Conservation (phyloP, 2,329 filamentous ascomycete genomes). For the Leptosphaerulina australis region DNA sequence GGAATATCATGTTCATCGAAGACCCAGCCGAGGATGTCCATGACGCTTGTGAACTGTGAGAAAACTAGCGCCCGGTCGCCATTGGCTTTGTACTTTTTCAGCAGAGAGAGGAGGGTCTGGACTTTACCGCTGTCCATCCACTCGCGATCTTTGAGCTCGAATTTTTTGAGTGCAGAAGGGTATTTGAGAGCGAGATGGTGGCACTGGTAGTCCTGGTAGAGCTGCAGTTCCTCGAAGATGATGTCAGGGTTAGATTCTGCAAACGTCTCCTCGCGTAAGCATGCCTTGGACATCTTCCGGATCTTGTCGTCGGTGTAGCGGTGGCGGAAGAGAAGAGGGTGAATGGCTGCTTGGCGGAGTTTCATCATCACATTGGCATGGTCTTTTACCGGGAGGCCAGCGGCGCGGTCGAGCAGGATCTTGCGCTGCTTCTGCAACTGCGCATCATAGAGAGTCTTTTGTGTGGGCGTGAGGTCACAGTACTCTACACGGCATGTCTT, state of each 20-base stretch:
- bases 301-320: conserved; percentile 78
- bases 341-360: conserved; percentile 88
- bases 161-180: conserved; percentile 59
- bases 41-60: conserved; percentile 88
- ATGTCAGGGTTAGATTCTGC: conserved; percentile 56
- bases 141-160: conserved; percentile 63
- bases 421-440: conserved; percentile 68
- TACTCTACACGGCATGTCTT: conserved; percentile 80
- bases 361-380: conserved; percentile 74
- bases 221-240: conserved; percentile 60
- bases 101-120: conserved; percentile 75
- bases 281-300: conserved; percentile 75
- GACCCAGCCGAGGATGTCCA: conserved; percentile 87
- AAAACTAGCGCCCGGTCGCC: conserved; percentile 91
- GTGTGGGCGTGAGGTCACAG: conserved; percentile 76
- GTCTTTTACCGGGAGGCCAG: conserved; percentile 60
- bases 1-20: conserved; percentile 73
- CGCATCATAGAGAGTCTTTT: conserved; percentile 74
- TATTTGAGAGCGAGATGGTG: conserved; percentile 63
- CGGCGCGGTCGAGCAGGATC: conserved; percentile 64
- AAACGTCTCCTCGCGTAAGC: conserved; percentile 71
- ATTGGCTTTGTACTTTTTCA: conserved; percentile 73
- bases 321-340: conserved; percentile 84
- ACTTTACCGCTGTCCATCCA: conserved; percentile 85
- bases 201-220: conserved; percentile 66